Conservation (phyloP, 2,329 filamentous ascomycete genomes). For the Moelleriella libera region DNA sequence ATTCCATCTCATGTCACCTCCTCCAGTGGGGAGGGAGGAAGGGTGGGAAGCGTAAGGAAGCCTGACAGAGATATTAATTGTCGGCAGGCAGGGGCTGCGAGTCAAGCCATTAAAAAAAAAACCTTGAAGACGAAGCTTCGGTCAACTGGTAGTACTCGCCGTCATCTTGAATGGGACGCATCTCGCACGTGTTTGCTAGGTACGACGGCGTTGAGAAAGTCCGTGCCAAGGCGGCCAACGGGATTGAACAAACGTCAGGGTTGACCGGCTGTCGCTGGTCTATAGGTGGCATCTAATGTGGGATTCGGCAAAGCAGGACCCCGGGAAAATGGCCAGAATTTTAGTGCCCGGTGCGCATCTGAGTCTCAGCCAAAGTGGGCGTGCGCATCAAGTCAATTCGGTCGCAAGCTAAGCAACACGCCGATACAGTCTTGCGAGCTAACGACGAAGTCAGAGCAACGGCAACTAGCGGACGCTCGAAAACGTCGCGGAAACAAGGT, state of each 20-base stretch:
- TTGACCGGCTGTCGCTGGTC: constrained; percentile 3
- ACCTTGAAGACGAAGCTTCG: too few relatives aligned
- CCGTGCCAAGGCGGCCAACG: constrained; percentile 1
- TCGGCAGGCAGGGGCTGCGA: neutral
- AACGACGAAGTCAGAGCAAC: neutral
- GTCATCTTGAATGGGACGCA: too few relatives aligned
- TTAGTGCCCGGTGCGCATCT: constrained; percentile 1
- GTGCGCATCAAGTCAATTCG: neutral
- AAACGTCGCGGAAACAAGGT: neutral
- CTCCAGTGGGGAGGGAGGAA: neutral
- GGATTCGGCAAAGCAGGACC: constrained; percentile 1
- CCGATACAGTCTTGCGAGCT: neutral
- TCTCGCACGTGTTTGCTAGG: too few relatives aligned
- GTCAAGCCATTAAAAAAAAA: neutral
- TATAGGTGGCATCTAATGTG: constrained; percentile 2
- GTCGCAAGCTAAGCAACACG: neutral
- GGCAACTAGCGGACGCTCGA: neutral
- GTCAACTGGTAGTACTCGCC: too few relatives aligned
- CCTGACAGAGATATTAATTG: neutral
- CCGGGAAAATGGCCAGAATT: neutral
- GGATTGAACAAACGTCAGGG: neutral
- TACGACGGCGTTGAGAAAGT: too few relatives aligned
- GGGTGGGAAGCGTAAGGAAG: too few relatives aligned
- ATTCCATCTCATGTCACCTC: neutral
- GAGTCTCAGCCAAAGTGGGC: neutral